A percentile compares a stretch with the other conserved stretches of the same genome.
phyloP scores from a whole-genome alignment of 805 yeast species.

The Candida sonorensis region DNA sequence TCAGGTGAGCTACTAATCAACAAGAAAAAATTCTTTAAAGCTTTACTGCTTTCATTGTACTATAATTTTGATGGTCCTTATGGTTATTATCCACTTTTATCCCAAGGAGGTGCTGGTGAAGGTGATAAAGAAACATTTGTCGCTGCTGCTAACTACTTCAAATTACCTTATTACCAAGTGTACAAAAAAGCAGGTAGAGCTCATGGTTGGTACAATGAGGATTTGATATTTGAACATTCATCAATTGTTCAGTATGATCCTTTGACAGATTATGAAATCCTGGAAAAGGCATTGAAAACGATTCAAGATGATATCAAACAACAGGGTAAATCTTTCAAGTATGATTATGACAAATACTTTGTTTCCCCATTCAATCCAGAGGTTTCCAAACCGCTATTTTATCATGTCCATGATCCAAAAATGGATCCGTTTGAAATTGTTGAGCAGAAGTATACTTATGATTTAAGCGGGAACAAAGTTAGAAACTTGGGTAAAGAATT shows the following conservation, averaged over 20 bases:
- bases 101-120: slow-evolving; percentile 63
- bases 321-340: slow-evolving; percentile 19
- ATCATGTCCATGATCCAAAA: slow-evolving; percentile 49
- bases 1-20: slow-evolving; percentile 60
- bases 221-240: slow-evolving; percentile 28
- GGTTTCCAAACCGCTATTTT: slow-evolving; percentile 29
- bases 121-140: slow-evolving; percentile 74
- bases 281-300: slow-evolving; percentile 17
- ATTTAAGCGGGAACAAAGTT: slow-evolving; percentile 23
- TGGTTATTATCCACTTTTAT: slow-evolving; percentile 49
- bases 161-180: slow-evolving; percentile 47
- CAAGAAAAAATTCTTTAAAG: slow-evolving; percentile 49
- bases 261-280: slow-evolving; percentile 21
- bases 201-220: slow-evolving; percentile 27
- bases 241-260: slow-evolving; percentile 31
- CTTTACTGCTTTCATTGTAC: slow-evolving; percentile 53
- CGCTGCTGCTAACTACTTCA: slow-evolving; percentile 56
- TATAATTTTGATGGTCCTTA: slow-evolving; percentile 61
- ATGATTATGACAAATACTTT: slow-evolving; percentile 23
- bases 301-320: slow-evolving; percentile 17
- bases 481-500: slow-evolving; percentile 30
- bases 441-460: slow-evolving; percentile 22
- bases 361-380: slow-evolving; percentile 23
- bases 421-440: slow-evolving; percentile 41
- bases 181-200: slow-evolving; percentile 31